Evolutionary conservation across 805 yeast genomes (phyloP), one percentile per base, ranked within the genome.

Genomic region (Kuraishia piskuri): DNA sequence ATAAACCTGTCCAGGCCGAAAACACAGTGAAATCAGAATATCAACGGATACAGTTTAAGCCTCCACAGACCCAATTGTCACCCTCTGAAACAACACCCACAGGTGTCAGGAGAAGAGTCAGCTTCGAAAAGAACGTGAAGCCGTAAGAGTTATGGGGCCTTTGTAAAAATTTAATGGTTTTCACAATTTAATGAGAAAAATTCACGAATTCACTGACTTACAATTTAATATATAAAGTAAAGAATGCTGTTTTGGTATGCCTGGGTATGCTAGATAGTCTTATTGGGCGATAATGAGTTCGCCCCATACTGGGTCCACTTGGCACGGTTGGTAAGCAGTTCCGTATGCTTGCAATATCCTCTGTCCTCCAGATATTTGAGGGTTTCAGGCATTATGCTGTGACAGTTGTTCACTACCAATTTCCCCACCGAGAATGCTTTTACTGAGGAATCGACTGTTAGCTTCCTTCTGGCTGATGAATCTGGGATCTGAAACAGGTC

Each of bases 401-500:
- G 23, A 12, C 47, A 45, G 23, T 22, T 22, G 14, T 45, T 22
- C 20, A 45, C 23, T 9, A 7, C 22, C 10, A 45, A 22, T 19
- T 19, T 20, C 22, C 23, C 47, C 10, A 45, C 47, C 19, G 23
- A 17, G 47, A 45, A 45, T 45, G 47, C 47, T 8, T 45, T 20
- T n/a, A 12, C 19, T 12, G 47, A n/a, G 10, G 23, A 21, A 8
- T 20, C 47, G n/a, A 20, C 14, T 4, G 47, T 12, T 19, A 22
- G 4, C 22, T n/a, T 20, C 23, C 47, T 45, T 21, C 23, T 22
- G 9, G n/a, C 5, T 12, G 23, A 22, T 12, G 23, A 45, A 45
- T 45, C 47, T 45, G 47, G 47, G n/a, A 45, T 22, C 19, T 45
- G 47, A 12, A 45, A 45, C n/a, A 45, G 23, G n/a, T 45, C 47